Evolutionary conservation across 1,284 basidiomycete species (phyloP), one percentile per base, ranked within the genome.

Genomic region (Trametes versicolor): DNA sequence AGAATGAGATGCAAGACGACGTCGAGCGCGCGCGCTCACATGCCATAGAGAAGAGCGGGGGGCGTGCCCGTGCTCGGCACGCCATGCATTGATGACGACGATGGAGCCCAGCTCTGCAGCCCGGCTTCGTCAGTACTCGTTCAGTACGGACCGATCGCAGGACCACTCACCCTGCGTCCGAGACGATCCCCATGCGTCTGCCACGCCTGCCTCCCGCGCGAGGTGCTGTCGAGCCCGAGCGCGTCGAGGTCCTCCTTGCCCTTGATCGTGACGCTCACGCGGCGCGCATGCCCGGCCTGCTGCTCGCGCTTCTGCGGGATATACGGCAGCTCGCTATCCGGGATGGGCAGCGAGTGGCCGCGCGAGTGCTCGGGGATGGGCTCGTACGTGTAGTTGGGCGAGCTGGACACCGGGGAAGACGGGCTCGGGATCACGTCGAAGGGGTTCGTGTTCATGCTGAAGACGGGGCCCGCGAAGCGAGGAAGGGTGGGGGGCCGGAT

Each of bases 181-280:
- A 59, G 52, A 21, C 66, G 67, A 34, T 63, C 64, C 3, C 67
- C 70, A 48, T 73, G 72, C 27, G 71, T 70, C 66, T 73, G 68
- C 71, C 72, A 72, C 49, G 68, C 58, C 50, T 65, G 48, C 49
- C 68, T 55, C 54, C 58, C 66, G 55, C 41, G 60, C 27, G 48
- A 55, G 41, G 29, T 60, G n/a, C 57, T 61, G 66, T 70, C 66
- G 12, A 72, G 58, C 51, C 63, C 73, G 39, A 72, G 64, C 34
- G 72, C 73, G 54, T 75, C 75, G 13, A 71, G 61, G 55, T 74
- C 74, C 52, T 74, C 73, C 65, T 70, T 75, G 67, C 71, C 72
- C 64, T 70, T 71, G 64, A 73, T 61, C 23, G 72, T 60, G 37
- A 76, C 74, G 66, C 74, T 77, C 51, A 76, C 62, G 7, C 75